Percentiles rank a stretch among this genome's conserved stretches.
Evolutionary conservation across 2,329 filamentous ascomycete species (phyloP).

Genomic region (Aureobasidium vineae): DNA sequence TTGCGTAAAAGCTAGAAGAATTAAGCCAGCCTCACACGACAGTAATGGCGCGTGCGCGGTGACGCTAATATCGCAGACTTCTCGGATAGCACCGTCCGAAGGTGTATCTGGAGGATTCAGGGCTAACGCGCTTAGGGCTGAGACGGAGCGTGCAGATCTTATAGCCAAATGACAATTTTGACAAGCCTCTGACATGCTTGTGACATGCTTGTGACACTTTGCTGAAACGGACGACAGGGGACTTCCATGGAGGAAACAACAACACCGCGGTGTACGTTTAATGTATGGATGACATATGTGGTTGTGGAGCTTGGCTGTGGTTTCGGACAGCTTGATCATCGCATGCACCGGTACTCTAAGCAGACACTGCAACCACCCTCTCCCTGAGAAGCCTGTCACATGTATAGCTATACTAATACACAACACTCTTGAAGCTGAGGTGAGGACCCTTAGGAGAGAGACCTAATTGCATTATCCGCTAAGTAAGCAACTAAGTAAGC

Average conservation of each 20-base stretch:
- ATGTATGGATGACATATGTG: neutral
- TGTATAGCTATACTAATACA: too few species aligned
- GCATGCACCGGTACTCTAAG: neutral
- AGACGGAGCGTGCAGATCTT: neutral
- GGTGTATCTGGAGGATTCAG: neutral
- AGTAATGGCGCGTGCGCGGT: neutral
- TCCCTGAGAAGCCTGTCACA: too few species aligned
- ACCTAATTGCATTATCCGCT: neutral
- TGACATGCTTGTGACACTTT: conserved; percentile 12
- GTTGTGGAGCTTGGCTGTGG: neutral
- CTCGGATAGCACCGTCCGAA: neutral
- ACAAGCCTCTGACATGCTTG: conserved; percentile 15
- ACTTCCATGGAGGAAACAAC: neutral
- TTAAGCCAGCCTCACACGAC: neutral
- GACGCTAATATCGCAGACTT: neutral
- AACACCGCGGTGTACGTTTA: neutral
- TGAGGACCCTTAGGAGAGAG: too few species aligned
- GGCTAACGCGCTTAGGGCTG: neutral
- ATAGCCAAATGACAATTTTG: neutral
- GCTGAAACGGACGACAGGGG: neutral
- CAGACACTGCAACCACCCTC: neutral
- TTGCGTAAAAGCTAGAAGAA: neutral
- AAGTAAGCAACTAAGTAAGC: neutral
- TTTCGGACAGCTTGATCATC: neutral
- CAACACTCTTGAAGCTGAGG: too few species aligned